A percentile compares a stretch with the other conserved stretches of the same genome.
Evolutionary conservation across 1,284 basidiomycete genomes (phyloP).

Genomic region (Papiliotrema laurentii): DNA sequence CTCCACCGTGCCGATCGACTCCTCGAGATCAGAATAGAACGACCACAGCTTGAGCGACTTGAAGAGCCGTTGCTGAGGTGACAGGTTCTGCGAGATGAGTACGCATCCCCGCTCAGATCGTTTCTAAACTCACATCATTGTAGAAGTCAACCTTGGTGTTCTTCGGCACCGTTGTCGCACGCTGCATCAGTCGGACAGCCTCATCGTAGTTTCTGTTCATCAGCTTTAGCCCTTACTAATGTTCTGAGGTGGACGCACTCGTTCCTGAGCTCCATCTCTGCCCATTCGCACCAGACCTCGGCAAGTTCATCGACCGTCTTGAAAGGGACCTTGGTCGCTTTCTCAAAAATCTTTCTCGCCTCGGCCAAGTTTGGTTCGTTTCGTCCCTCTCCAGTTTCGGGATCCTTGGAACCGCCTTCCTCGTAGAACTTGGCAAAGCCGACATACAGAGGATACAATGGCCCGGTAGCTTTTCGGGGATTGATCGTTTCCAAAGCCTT

Average conservation of each 20-base stretch:
- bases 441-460: slow-evolving; percentile 84
- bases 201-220: slow-evolving; percentile 83
- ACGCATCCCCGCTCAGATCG: not conserved
- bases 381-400: slow-evolving; percentile 53
- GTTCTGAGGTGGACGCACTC: slow-evolving; percentile 60
- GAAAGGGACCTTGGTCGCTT: slow-evolving; percentile 85
- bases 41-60: slow-evolving; percentile 99
- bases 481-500: slow-evolving; percentile 83
- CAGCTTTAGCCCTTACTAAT: slow-evolving; percentile 3
- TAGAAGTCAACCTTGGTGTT: slow-evolving; percentile 90
- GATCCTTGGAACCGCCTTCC: slow-evolving; percentile 67
- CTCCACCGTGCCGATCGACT: slow-evolving; percentile 91
- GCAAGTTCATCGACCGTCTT: slow-evolving; percentile 96
- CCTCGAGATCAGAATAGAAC: slow-evolving; percentile 95
- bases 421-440: slow-evolving; percentile 98
- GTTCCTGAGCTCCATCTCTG: slow-evolving; percentile 94
- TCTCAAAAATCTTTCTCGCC: slow-evolving; percentile 88
- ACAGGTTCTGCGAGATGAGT: slow-evolving; percentile 57
- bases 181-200: slow-evolving; percentile 88
- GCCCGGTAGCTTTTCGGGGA: slow-evolving; percentile 86
- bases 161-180: slow-evolving; percentile 84
- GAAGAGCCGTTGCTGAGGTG: slow-evolving; percentile 87
- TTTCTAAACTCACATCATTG: slow-evolving; percentile 68
- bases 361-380: slow-evolving; percentile 77
- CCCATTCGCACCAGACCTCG: slow-evolving; percentile 99